Evolutionary conservation across 768 basidiomycete genomes (phyloP).

Genomic region (Russula brevipes): DNA sequence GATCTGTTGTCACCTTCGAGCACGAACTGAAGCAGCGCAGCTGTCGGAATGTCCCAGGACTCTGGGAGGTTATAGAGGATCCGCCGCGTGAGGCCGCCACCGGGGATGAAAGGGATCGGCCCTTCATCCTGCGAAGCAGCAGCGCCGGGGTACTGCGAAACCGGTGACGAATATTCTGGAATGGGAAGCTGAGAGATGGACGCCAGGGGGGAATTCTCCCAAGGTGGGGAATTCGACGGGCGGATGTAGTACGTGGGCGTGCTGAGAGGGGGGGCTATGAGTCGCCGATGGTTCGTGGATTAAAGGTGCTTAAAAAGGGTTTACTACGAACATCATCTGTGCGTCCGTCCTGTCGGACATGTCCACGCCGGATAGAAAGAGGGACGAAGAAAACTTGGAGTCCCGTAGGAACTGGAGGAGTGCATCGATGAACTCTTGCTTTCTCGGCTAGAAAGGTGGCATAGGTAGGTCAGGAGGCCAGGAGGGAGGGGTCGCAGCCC

Average conservation of each 20-base stretch:
- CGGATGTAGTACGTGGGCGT: constrained; percentile 60
- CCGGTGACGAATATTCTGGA: constrained; percentile 49
- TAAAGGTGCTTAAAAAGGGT: background rate
- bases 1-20: constrained; percentile 77
- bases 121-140: constrained; percentile 28
- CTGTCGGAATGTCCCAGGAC: constrained; percentile 49
- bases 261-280: constrained; percentile 33
- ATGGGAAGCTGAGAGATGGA: constrained; percentile 45
- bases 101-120: constrained; percentile 67
- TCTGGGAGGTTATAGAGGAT: constrained; percentile 46
- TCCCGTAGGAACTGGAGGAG: constrained; percentile 53
- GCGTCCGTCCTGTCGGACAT: constrained; percentile 64
- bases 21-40: constrained; percentile 65
- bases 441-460: constrained; percentile 45
- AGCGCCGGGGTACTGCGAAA: constrained; percentile 33
- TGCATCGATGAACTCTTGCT: constrained; percentile 57
- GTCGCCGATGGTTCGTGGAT: background rate
- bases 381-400: constrained; percentile 45
- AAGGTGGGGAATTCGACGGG: constrained; percentile 40
- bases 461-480: too few species aligned
- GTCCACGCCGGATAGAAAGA: constrained; percentile 75
- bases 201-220: constrained; percentile 43
- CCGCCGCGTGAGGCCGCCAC: constrained; percentile 67
- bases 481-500: background rate
- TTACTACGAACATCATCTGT: constrained; percentile 61